phyloP scores from a whole-genome alignment of 352 stramenopile species.

The Pythium dissotocum region DNA sequence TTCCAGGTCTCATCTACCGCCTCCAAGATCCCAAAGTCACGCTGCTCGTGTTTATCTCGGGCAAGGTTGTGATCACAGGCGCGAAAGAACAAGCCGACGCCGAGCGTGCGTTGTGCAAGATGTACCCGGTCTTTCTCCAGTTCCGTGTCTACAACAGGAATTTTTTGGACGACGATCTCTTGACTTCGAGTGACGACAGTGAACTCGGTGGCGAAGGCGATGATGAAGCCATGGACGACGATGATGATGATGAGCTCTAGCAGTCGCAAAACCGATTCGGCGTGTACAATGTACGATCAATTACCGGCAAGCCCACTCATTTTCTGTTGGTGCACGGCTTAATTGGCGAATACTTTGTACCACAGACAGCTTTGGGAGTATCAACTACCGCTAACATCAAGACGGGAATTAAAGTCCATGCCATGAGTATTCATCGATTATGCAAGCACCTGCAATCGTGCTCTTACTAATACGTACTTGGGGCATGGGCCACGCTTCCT shows the following conservation, averaged over 20 bases:
- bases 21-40: slow-evolving; percentile 93
- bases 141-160: slow-evolving; percentile 22
- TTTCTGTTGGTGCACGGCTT: too few species aligned
- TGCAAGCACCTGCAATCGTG: too few species aligned
- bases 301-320: too few species aligned
- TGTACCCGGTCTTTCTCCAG: slow-evolving; percentile 36
- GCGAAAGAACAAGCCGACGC: slow-evolving; percentile 63
- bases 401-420: too few species aligned
- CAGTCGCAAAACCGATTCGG: not conserved
- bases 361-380: too few species aligned
- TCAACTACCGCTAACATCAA: too few species aligned
- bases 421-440: too few species aligned
- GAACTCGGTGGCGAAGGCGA: slow-evolving; percentile 7
- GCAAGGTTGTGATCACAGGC: slow-evolving; percentile 97
- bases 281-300: too few species aligned
- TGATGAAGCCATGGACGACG: slow-evolving; percentile 7
- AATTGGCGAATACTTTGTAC: too few species aligned
- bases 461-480: too few species aligned
- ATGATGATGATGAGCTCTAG: not conserved
- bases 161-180: slow-evolving; percentile 11
- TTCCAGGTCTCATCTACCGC: slow-evolving; percentile 97
- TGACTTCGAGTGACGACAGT: slow-evolving; percentile 15
- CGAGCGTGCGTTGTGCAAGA: slow-evolving; percentile 32
- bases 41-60: slow-evolving; percentile 97
- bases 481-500: too few species aligned